Evolutionary conservation across 192 early-diverging fungal species (phyloP), one percentile per base, ranked within the genome.

Genomic region (Coemansia guatemalensis): DNA sequence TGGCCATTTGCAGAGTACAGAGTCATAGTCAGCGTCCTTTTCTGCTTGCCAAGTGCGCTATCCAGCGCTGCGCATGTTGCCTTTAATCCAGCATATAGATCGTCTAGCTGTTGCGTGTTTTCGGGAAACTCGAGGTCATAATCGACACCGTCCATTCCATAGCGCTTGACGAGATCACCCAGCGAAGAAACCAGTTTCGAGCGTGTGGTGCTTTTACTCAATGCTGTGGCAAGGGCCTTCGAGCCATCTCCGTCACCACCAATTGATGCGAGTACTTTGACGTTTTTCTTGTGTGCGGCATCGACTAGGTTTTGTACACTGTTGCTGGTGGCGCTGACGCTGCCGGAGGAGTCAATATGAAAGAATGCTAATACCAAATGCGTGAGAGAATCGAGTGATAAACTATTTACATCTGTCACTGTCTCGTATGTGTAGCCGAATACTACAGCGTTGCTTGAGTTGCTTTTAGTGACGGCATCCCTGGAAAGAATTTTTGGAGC

Each of bases 221-320:
- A 73, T 56, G 87, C 85, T 8, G 62, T 60, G 11, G 85, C 83
- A 62, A 91, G 82, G 9, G 53, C 63, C 48, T 82, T 65, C 0
- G 88, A 90, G 27, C 88, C 88, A 54, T 69, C 82, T 82, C 88
- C 91, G 18, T 59, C 61, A 48, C 91, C 91, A 47, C 91, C 91
- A 51, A 90, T 80, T 3, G 89, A 87, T 24, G 89, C 67, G 26
- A 90, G 65, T 6, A 90, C 84, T 44, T 85, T 85, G 57, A 82
- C 75, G 18, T 57, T 58, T 17, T 73, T 62, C 44, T 59, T 51
- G 50, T 82, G 74, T 6, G 78, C 78, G n/a, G 57, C 23, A 44
- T 39, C 25, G 33, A 83, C 64, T 25, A 81, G 33, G 3, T 50
- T 21, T 35, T 49, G 52, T 1, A 64, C 54, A 23, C 48, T 70